phyloP scores from a whole-genome alignment of 2,329 filamentous ascomycete species.

The Trichophyton rubrum region DNA sequence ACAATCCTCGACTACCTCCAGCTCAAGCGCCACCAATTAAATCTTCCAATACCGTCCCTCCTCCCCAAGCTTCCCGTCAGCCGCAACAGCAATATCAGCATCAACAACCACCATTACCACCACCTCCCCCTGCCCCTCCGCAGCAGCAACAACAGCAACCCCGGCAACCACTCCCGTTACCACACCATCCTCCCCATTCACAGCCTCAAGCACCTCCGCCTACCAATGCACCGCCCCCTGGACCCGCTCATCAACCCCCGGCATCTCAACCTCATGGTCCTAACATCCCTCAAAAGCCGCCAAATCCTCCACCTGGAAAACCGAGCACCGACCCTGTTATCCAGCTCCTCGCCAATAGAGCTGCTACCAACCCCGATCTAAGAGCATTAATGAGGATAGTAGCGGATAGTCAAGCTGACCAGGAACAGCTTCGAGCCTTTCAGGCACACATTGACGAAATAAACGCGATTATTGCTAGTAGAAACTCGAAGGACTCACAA shows the following conservation, averaged over 20 bases:
- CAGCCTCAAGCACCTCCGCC: too few species aligned
- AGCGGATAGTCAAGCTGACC: constrained; percentile 37
- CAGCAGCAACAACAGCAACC: neutral
- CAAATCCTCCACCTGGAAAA: constrained; percentile 24
- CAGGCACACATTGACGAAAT: constrained; percentile 41
- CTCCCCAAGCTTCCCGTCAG: constrained; percentile 5
- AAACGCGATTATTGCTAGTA: constrained; percentile 37
- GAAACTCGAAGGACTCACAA: constrained; percentile 29
- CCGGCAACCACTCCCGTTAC: too few species aligned
- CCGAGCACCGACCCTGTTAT: constrained; percentile 40
- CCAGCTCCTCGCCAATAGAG: constrained; percentile 41
- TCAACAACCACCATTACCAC: neutral
- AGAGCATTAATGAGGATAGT: constrained; percentile 41
- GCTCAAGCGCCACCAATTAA: constrained; percentile 12
- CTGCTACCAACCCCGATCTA: constrained; percentile 36
- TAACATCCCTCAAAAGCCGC: constrained; percentile 14
- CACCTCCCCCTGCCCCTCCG: neutral
- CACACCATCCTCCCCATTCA: too few species aligned
- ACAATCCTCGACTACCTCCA: constrained; percentile 27
- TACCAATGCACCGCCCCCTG: neutral
- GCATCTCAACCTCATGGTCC: neutral
- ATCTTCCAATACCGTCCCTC: neutral
- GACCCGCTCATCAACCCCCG: neutral
- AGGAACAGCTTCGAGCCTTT: constrained; percentile 38
- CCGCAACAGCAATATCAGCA: constrained; percentile 1